Conservation (phyloP, 1,284 basidiomycete genomes). For the Sphagnurus paluster region DNA sequence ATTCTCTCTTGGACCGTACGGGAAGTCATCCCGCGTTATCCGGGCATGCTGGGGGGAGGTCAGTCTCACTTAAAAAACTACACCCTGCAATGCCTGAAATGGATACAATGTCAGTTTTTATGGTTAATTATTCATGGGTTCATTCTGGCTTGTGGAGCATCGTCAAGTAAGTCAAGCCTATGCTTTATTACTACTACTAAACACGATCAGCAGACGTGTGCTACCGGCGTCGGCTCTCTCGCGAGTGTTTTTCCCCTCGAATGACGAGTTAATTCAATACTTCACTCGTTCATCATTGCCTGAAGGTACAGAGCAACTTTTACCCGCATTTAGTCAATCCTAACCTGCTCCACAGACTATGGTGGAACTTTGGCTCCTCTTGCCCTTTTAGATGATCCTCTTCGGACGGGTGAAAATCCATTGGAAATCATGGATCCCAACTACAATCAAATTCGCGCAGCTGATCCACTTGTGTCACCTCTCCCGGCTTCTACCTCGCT, state of each 20-base stretch:
- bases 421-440: conserved; percentile 9
- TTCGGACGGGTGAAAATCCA: conserved; percentile 30
- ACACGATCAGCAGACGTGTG: conserved; percentile 48
- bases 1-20: conserved; percentile 62
- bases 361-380: conserved; percentile 55
- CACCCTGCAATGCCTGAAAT: conserved; percentile 3
- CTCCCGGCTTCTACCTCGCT: conserved; percentile 31
- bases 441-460: conserved; percentile 15
- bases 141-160: conserved; percentile 79
- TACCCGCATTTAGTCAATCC: conserved; percentile 3
- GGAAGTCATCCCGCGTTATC: conserved; percentile 70
- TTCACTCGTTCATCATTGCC: conserved; percentile 59
- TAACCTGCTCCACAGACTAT: conserved; percentile 47
- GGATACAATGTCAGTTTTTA: conserved; percentile 52
- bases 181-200: conserved; percentile 7
- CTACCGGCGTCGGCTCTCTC: conserved; percentile 70
- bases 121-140: conserved; percentile 83
- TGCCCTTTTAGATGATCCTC: conserved; percentile 46
- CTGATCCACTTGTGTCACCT: conserved; percentile 20
- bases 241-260: conserved; percentile 72
- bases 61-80: conserved; percentile 22
- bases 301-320: conserved; percentile 35
- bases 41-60: conserved; percentile 78
- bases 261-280: conserved; percentile 57
- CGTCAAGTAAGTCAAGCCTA: conserved; percentile 48